phyloP scores from a whole-genome alignment of 2,329 filamentous ascomycete species.

The Colletotrichum viniferum region DNA sequence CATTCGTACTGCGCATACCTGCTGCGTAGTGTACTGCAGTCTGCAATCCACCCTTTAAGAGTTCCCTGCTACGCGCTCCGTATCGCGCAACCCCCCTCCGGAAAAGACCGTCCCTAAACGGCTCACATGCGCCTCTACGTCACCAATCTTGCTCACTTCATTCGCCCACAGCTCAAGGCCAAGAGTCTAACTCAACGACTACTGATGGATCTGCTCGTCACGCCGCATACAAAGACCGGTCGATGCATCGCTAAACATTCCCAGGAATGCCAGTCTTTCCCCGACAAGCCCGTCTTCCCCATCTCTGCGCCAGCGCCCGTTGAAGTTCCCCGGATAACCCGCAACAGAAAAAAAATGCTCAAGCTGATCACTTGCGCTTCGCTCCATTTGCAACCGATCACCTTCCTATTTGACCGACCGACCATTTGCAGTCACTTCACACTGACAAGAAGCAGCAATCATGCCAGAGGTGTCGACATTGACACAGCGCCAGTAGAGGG shows the following conservation, averaged over 20 bases:
- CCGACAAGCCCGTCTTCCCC: not conserved
- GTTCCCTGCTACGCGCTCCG: not conserved
- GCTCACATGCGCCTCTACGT: constrained; percentile 8
- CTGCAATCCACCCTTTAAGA: not conserved
- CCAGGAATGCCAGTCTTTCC: not conserved
- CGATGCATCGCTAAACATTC: not conserved
- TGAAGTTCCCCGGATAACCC: not conserved
- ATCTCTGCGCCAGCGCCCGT: not conserved
- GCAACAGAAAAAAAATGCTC: not conserved
- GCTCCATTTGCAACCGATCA: not conserved
- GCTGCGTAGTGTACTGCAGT: not conserved
- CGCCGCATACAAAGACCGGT: not conserved
- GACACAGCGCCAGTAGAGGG: not conserved
- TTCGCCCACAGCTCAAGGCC: constrained; percentile 6
- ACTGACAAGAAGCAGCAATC: not conserved
- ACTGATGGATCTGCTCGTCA: constrained; percentile 9
- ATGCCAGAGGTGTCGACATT: not conserved
- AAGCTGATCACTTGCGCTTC: not conserved
- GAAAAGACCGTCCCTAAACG: not conserved
- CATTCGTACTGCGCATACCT: not conserved
- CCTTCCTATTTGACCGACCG: not conserved
- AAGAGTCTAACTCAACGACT: constrained; percentile 22
- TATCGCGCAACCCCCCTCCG: not conserved
- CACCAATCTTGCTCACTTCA: not conserved
- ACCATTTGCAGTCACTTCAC: not conserved